Percentiles rank a stretch among this genome's conserved stretches.
Evolutionary conservation across 2,329 filamentous ascomycete species (phyloP).

Genomic region (Colletotrichum viniferum): DNA sequence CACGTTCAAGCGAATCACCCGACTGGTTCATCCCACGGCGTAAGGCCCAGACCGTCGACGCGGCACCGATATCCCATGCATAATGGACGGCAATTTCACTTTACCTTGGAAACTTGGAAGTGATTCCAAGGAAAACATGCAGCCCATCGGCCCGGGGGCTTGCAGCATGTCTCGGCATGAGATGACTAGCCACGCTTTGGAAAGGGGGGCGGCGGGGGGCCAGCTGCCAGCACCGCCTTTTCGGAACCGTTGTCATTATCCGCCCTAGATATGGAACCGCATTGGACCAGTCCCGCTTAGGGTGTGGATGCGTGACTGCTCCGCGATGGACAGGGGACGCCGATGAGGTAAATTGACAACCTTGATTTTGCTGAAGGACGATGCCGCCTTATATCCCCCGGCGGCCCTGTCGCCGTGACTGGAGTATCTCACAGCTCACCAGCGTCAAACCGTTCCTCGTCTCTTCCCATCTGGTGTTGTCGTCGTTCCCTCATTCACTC

Average conservation of each 20-base stretch:
- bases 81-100: conserved; percentile 1
- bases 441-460: background rate
- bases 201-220: background rate
- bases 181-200: background rate
- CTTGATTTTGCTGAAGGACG: background rate
- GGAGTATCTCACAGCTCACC: background rate
- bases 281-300: background rate
- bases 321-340: background rate
- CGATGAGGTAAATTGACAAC: background rate
- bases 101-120: background rate
- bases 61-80: background rate
- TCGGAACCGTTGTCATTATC: conserved; percentile 6
- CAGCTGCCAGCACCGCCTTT: background rate
- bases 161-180: conserved; percentile 6
- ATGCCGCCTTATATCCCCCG: conserved; percentile 15
- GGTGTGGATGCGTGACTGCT: background rate
- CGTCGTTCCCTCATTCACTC: conserved; percentile 5
- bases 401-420: background rate
- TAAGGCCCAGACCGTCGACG: background rate
- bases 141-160: conserved; percentile 13
- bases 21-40: background rate
- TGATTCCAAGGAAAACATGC: conserved; percentile 1
- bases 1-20: background rate
- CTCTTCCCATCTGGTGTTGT: background rate
- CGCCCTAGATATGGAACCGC: conserved; percentile 17